Evolutionary conservation across 2,329 filamentous ascomycete species (phyloP).

Genomic region (Scedosporium boydii): DNA sequence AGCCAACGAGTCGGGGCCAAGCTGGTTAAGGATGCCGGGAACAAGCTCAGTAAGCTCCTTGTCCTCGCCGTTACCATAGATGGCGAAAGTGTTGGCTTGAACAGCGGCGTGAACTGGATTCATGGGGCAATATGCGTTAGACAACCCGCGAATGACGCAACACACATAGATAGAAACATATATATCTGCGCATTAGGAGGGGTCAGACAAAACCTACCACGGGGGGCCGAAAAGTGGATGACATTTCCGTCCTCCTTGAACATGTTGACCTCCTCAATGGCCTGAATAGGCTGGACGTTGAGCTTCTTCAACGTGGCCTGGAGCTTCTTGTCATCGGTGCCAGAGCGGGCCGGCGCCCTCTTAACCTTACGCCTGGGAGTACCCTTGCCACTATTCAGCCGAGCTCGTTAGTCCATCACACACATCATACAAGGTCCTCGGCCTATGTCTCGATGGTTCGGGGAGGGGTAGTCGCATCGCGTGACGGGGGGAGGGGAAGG

Average conservation of each 20-base stretch:
- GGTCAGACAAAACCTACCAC: constrained; percentile 55
- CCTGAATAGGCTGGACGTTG: constrained; percentile 98
- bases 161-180: too few species aligned
- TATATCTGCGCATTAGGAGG: neutral
- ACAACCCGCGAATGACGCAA: neutral
- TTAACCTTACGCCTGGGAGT: constrained; percentile 97
- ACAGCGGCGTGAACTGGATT: constrained; percentile 84
- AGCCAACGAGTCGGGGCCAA: constrained; percentile 94
- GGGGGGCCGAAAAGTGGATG: constrained; percentile 96
- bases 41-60: constrained; percentile 99
- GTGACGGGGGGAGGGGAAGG: constrained; percentile 5
- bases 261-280: constrained; percentile 99
- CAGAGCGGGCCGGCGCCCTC: constrained; percentile 88
- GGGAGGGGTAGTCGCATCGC: constrained; percentile 11
- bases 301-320: constrained; percentile 97
- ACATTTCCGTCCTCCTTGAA: constrained; percentile 99
- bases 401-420: neutral
- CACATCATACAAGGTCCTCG: neutral
- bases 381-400: constrained; percentile 69
- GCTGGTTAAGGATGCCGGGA: constrained; percentile 98
- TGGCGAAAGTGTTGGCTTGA: constrained; percentile 97
- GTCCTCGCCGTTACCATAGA: constrained; percentile 98
- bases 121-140: neutral
- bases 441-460: constrained; percentile 18
- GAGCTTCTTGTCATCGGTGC: constrained; percentile 99